Conservation (phyloP, 768 basidiomycete genomes). For the Leccinum imitatum region DNA sequence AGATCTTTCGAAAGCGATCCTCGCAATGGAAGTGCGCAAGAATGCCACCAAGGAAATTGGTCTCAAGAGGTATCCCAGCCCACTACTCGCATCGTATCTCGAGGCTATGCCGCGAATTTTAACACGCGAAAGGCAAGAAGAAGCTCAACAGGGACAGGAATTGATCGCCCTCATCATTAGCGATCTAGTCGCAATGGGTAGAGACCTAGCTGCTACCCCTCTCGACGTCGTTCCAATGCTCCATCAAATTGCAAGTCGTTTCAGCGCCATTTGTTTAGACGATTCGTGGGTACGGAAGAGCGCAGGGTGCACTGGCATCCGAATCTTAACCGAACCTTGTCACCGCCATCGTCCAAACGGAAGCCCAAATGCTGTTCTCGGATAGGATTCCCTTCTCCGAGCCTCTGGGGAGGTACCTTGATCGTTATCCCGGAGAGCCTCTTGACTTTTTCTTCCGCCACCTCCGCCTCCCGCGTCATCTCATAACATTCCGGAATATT, state of each 20-base stretch:
- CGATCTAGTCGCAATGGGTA: slow-evolving; percentile 60
- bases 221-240: slow-evolving; percentile 67
- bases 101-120: slow-evolving; percentile 79
- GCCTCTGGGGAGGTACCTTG: no score
- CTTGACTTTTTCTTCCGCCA: no score
- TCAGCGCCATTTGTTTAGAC: slow-evolving; percentile 85
- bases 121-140: slow-evolving; percentile 60
- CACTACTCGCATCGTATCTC: slow-evolving; percentile 67
- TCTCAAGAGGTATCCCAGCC: slow-evolving; percentile 52
- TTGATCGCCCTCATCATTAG: slow-evolving; percentile 63
- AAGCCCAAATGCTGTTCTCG: no score
- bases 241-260: slow-evolving; percentile 79
- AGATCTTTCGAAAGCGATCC: slow-evolving; percentile 67
- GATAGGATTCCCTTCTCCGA: no score
- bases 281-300: slow-evolving; percentile 88
- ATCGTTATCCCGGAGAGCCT: no score
- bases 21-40: slow-evolving; percentile 71
- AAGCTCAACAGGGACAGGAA: slow-evolving; percentile 57
- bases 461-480: no score
- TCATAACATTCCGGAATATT: no score
- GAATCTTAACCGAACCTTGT: slow-evolving; percentile 12
- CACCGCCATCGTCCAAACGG: no score
- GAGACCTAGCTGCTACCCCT: slow-evolving; percentile 43
- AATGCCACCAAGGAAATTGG: slow-evolving; percentile 53
- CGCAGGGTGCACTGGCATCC: slow-evolving; percentile 86